Percentiles rank a stretch among this genome's conserved stretches.
Conservation (phyloP, 805 yeast species). For the Yarrowia divulgata region DNA sequence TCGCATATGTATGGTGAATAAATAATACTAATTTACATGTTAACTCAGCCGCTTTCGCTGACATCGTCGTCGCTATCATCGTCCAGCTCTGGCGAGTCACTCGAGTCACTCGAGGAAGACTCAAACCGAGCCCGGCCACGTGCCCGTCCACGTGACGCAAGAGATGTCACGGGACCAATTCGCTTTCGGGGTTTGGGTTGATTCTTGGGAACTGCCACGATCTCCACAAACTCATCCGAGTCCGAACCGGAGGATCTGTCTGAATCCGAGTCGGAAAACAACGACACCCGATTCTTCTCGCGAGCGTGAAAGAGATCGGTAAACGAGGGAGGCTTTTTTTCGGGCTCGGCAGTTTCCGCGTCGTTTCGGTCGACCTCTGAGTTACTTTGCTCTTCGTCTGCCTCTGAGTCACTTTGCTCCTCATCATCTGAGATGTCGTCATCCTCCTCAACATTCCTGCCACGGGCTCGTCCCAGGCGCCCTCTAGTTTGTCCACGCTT, state of each 20-base stretch:
- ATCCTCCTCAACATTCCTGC: neutral
- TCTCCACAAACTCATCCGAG: neutral
- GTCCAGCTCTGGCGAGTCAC: neutral
- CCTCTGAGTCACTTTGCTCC: neutral
- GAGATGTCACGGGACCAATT: neutral
- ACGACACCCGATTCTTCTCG: neutral
- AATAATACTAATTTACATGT: neutral
- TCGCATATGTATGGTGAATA: neutral
- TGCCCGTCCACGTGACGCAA: neutral
- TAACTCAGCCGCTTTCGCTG: neutral
- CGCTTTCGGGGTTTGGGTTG: neutral
- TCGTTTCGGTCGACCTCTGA: neutral
- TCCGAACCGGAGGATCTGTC: neutral
- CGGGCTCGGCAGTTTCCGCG: neutral
- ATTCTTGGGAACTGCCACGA: constrained; percentile 5
- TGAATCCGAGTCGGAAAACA: neutral
- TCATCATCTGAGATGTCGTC: neutral
- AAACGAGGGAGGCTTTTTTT: neutral
- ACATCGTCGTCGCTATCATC: constrained; percentile 8
- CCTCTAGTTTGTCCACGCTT: neutral
- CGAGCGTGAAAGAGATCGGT: neutral
- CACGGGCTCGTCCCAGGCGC: neutral
- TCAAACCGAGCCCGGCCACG: neutral
- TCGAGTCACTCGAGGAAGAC: neutral
- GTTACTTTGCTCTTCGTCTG: neutral